Evolutionary conservation across 768 basidiomycete genomes (phyloP), one percentile per base, ranked within the genome.

Genomic region (Hygrophorus russula): DNA sequence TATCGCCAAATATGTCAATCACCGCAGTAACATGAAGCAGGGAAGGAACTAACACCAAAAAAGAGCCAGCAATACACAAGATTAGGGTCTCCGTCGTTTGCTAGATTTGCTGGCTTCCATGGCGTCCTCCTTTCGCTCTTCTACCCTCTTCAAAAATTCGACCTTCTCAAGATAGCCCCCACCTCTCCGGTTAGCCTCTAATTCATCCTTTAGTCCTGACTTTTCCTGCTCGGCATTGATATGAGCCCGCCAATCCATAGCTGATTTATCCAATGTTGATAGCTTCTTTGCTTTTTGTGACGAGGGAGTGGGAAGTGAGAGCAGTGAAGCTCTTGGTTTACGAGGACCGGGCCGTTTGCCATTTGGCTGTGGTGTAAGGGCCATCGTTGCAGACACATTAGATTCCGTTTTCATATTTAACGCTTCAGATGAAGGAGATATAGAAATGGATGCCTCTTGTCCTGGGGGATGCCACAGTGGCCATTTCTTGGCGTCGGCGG

Each of bases 91-190:
- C 44, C 69, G 59, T 44, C 83, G 70, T 56, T 84, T 84, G 36
- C 55, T 69, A 41, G 65, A 55, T 52, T 74, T 78, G 49, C 61
- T 69, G 9, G 70, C 64, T 35, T 85, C 82, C 6, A 82, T 56
- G 1, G 65, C 70, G 39, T 77, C 76, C 36, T 83, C 83, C 58
- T 73, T 79, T 47, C 84, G 69, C 38, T 77, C 78, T 27, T 77
- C 80, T 0, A 91, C 88, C 36, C 89, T 64, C 46, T 79, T 65
- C 53, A 92, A 60, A 54, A 91, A 92, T 31, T 89, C 86, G 24
- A 88, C 76, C 61, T 84, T 90, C 51, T 87, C 88, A 14, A 92
- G 64, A 59, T 84, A 92, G 0, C 88, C 85, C 7, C 83, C 86
- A 0, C 78, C 74, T 33, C 80, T 72, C 37, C 80, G 66, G 46